Evolutionary conservation across 2,329 filamentous ascomycete species (phyloP), one percentile per base, ranked within the genome.

Genomic region (Huntiella omanensis): DNA sequence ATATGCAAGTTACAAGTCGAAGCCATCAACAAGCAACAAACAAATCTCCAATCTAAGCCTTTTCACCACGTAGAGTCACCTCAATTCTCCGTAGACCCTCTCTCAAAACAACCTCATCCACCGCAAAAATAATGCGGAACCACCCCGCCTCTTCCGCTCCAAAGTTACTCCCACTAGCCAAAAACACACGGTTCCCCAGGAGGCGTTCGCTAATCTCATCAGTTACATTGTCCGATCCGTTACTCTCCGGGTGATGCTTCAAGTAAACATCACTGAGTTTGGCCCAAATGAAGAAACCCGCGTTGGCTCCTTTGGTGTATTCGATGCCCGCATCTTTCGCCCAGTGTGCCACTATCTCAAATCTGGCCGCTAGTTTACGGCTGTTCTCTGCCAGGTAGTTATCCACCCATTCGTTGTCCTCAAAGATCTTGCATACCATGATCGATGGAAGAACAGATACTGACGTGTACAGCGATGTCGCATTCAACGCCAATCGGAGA

Each of bases 251-350:
- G 34, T 55, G 53, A 1, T 49, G 50, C 35, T 46, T 43, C 13
- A 40, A 47, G 28, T 58, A 63, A 7, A 51, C 54, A 13, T 54
- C 53, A 2, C 61, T 59, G 1, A 75, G 57, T 52, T 73, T 59
- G 2, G 69, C 57, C 68, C 69, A 75, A 1, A 75, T 53, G 53
- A 74, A 75, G 53, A 74, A 73, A 0, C 64, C 70, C 0, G 70
- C 70, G 49, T 72, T 72, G 4, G 58, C 61, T 0, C 67, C 67
- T 0, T 60, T 55, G 0, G 64, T 59, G 51, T 70, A 71, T 11
- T 60, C 55, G 15, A 74, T 65, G 1, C 55, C 55, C 11, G 67
- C 57, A 3, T 57, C 51, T 11, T 55, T 55, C 1, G 70, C 59
- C 52, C 60, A 64, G 0, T 43, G 36, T 0, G 57, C 59, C 0